Conservation (phyloP, 2,329 filamentous ascomycete genomes). For the Dothistroma pini region DNA sequence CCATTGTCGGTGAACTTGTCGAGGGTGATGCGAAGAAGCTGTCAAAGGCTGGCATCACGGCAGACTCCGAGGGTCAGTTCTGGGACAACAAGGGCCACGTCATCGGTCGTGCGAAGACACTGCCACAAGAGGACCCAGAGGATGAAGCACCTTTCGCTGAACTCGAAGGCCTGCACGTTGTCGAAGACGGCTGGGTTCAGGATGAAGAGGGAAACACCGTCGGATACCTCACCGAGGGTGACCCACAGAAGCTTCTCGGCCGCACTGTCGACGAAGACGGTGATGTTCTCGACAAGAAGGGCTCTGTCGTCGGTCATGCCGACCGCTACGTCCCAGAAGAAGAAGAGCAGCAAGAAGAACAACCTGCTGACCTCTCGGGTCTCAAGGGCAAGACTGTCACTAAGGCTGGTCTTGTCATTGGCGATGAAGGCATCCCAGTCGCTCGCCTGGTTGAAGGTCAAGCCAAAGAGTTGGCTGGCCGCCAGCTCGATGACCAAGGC, state of each 20-base stretch:
- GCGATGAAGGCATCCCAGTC: conserved; percentile 49
- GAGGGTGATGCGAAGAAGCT: conserved; percentile 53
- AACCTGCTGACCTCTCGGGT: conserved; percentile 43
- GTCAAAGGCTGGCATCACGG: conserved; percentile 45
- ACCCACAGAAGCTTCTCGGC: conserved; percentile 50
- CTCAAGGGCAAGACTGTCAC: conserved; percentile 48
- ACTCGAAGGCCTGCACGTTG: conserved; percentile 49
- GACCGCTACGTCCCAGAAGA: conserved; percentile 62
- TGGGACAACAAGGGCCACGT: conserved; percentile 54
- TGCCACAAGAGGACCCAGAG: conserved; percentile 45
- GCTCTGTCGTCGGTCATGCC: conserved; percentile 50
- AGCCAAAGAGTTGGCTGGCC: conserved; percentile 59
- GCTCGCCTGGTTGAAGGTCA: conserved; percentile 67
- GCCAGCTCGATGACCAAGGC: conserved; percentile 68
- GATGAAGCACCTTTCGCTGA: conserved; percentile 50
- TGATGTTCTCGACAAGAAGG: conserved; percentile 53
- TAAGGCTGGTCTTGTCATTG: conserved; percentile 51
- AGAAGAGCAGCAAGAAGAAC: conserved; percentile 50
- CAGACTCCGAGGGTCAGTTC: conserved; percentile 49
- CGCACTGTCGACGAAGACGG: conserved; percentile 51
- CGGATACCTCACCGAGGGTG: conserved; percentile 48
- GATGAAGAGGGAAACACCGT: conserved; percentile 51
- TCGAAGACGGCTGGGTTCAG: conserved; percentile 49
- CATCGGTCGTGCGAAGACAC: conserved; percentile 49
- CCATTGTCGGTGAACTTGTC: conserved; percentile 47